Evolutionary conservation across 2,329 filamentous ascomycete genomes (phyloP), one percentile per base, ranked within the genome.

Genomic region (Orbilia brochopaga): DNA sequence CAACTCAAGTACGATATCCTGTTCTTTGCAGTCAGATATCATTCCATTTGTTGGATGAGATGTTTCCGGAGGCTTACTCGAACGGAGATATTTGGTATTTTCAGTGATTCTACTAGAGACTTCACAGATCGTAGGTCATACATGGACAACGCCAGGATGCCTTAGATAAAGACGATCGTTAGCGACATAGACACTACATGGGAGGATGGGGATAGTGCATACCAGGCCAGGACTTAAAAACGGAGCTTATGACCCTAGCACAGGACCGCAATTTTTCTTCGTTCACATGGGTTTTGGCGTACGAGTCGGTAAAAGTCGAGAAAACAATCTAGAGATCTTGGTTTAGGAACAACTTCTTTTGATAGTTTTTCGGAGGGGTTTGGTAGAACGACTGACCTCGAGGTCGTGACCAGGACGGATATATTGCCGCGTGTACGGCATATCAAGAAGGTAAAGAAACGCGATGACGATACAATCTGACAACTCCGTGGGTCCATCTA

Each of bases 191-290:
- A 46, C 15, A 24, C 5, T 27, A 24, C 3, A 19, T 1, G 17
- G 23, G 11, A 50, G 13, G 32, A 35, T 27, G 53, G 24, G 24
- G 17, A 64, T 56, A 13, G n/a, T 24, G 44, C 70, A 44, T 74
- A 76, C 76, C 94, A 7, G 94, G 88, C 94, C 95, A 99, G 57
- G 91, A 94, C 78, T 91, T 93, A 76, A 99, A 82, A 75, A 96
- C 88, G 13, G 89, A 87, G n/a, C 91, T 86, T 67, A 99, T 92
- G n/a, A 95, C 91, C 77, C 90, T 92, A 8, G 92, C 90, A 75
- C 94, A 96, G 57, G 92, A 90, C 78, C 92, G 94, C 57, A 97
- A 79, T 73, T 84, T 84, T 54, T 88, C 86, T 77, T 85, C 86
- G 74, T 85, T 83, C 17, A 83, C 79, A 64, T 83, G 83, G 40